Base-by-base conservation (phyloP, 164 flowering plant genomes). In the Hamamelis virginiana region DNA sequence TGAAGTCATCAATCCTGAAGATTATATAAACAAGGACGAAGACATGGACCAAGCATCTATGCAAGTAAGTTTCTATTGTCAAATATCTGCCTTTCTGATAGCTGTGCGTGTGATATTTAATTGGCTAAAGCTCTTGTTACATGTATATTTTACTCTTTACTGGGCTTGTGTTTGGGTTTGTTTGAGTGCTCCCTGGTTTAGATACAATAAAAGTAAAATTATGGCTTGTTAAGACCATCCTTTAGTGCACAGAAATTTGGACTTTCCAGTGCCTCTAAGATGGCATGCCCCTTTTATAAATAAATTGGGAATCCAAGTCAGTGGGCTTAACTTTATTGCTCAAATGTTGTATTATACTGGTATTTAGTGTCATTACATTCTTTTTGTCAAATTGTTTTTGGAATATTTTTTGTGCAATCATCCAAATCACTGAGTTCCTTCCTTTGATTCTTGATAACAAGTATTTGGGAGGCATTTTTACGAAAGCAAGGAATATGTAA, bases 1-100 rank as follows among this genome's bases (percentile, higher is more conserved):
- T 23, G 98, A 95, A 78, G 86, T 95, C 68, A 91, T 95, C 56
- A 95, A 95, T 76, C 96, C 97, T 14, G 98, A 92, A 79, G 97
- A 95, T 74, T 95, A 95, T 76, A 83, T 84, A 50, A 80, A 79
- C 66, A 89, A 95, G 80, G 97, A 91, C 72, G 91, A 88, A 65
- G 90, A 87, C 78, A 80, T 88, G 86, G 96, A 86, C 74, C 87
- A 73, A 58, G 67, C 73, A 69, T 74, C 80, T 22, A 79, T 85
- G 82, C 79, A 59, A 47, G 97, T 91, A 74, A 80, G 89, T 76
- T 60, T 69, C 43, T 12, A 4, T 43, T 57, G 14, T 62, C 41
- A 26, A 19, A 21, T 72, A 19, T 61, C 21, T 51, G 57, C 62
- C n/a, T 64, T 43, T 58, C 23, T 72, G 57, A 22, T 9, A 9